These are phyloP conservation scores for Chaetoceros muelleri DNA, from an alignment of 108 stramenopile genomes.

Conservation along the genomic window DNA sequence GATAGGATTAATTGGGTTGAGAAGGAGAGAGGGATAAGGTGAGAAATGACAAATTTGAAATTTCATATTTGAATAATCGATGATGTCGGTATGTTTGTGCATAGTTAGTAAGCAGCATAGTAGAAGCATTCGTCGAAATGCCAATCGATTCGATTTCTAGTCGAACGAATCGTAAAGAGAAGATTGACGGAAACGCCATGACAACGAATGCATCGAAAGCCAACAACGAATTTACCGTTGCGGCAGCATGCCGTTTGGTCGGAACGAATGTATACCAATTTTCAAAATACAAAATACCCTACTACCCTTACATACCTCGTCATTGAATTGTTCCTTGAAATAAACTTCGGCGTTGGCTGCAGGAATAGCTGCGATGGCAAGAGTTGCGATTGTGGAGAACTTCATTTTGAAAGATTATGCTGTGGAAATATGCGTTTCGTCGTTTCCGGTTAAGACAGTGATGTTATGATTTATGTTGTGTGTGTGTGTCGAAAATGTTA, in stretches of 20 bases:
- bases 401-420: no score
- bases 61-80: constrained; percentile 4
- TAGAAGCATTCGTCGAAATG: no score
- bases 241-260: background rate
- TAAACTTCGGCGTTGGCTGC: constrained; percentile 54
- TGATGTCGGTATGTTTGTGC: background rate
- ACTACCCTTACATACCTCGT: constrained; percentile 51
- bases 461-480: no score
- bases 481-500: no score
- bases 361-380: constrained; percentile 32
- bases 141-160: no score
- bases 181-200: background rate
- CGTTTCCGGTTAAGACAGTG: no score
- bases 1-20: constrained; percentile 3
- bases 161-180: constrained; percentile 1
- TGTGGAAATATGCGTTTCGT: no score
- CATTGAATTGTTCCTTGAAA: constrained; percentile 84
- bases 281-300: no score
- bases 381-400: constrained; percentile 42
- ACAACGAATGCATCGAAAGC: constrained; percentile 1
- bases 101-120: background rate
- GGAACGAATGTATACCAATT: no score
- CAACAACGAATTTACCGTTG: constrained; percentile 4
- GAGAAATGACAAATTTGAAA: constrained; percentile 1
- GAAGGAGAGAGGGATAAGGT: background rate